Evolutionary conservation across 2,329 filamentous ascomycete species (phyloP), one percentile per base, ranked within the genome.

Genomic region (Colletotrichum theobromicola): DNA sequence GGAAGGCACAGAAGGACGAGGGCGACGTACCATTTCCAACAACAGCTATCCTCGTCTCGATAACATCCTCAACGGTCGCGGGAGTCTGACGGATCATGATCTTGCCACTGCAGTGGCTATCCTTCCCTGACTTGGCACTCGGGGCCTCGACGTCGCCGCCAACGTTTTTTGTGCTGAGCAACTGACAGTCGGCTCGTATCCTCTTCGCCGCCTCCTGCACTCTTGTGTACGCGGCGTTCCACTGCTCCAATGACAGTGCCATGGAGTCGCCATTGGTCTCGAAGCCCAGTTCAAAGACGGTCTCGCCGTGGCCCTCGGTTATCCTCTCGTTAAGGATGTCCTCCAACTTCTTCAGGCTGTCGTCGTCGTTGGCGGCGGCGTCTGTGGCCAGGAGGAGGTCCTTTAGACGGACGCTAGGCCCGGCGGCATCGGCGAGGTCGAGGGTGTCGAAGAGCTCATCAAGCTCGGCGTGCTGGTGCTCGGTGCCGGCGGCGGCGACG

Each of bases 21-120:
- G 35, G 18, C 1, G 15, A 63, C 87, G 81, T 82, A 93, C 91
- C 95, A 86, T 99, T 99, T 63, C 97, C 97, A 9, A 99, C 97
- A 1, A 99, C 97, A 1, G 96, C 97, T 85, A 99, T 97, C 78
- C 97, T 88, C 12, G 96, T 98, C 88, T 99, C 97, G 75, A 98
- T 98, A 30, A 98, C 94, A 72, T 97, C 92, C 81, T 98, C 95
- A 7, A 95, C 90, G 15, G 89, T 93, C 24, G 89, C 86, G 4
- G 96, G 95, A 26, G 90, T 87, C 80, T 93, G 92, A 50, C 97
- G 92, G 75, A 98, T 90, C 79, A 98, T 90, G 64, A 98, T 83
- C 83, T 98, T 98, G n/a, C 96, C 95, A 76, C 92, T 94, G 77
- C 93, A 93, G 67, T 92, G 93, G 77, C 91, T 93, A 75, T 94